Percentiles rank a stretch among this genome's conserved stretches.
These are phyloP conservation scores for Physcomitrellopsis africana DNA, from an alignment of 225 moss, liverwort and hornwort genomes.

Conservation along the genomic window DNA sequence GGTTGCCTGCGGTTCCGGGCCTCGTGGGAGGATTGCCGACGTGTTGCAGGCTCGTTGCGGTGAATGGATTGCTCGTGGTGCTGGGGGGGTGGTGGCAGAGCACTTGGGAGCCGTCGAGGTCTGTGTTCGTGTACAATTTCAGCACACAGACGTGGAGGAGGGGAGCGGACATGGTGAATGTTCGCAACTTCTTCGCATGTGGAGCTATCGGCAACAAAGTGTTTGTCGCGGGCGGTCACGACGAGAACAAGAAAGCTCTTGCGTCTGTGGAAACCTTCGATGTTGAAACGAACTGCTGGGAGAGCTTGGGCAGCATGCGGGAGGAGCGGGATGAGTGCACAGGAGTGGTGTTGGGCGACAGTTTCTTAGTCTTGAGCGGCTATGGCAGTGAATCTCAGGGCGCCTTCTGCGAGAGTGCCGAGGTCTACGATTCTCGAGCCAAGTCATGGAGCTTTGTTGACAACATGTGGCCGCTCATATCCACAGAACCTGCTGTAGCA, in stretches of 20 bases:
- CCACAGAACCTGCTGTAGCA: constrained; percentile 42
- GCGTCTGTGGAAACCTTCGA: constrained; percentile 70
- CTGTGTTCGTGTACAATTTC: constrained; percentile 79
- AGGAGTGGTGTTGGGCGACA: constrained; percentile 61
- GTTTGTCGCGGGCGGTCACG: constrained; percentile 83
- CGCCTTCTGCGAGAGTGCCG: constrained; percentile 65
- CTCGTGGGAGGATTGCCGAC: constrained; percentile 70
- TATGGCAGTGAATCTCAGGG: constrained; percentile 79
- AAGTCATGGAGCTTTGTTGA: constrained; percentile 59
- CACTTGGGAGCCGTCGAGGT: constrained; percentile 71
- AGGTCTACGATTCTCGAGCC: constrained; percentile 54
- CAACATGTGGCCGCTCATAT: constrained; percentile 67
- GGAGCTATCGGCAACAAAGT: constrained; percentile 52
- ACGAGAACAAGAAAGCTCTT: constrained; percentile 79
- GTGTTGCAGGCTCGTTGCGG: constrained; percentile 62
- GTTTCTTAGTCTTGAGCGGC: constrained; percentile 69
- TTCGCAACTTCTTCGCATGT: constrained; percentile 79
- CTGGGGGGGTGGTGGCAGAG: constrained; percentile 87
- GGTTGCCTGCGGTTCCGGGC: constrained; percentile 67
- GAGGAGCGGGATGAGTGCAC: constrained; percentile 90
- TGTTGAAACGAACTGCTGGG: constrained; percentile 61
- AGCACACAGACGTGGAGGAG: constrained; percentile 57
- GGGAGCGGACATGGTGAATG: constrained; percentile 68
- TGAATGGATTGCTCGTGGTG: constrained; percentile 63
- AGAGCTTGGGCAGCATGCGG: constrained; percentile 48